Percentiles rank a stretch among this genome's conserved stretches.
Conservation (phyloP, 306 rosid species). For the Gastrolobium bilobum region DNA sequence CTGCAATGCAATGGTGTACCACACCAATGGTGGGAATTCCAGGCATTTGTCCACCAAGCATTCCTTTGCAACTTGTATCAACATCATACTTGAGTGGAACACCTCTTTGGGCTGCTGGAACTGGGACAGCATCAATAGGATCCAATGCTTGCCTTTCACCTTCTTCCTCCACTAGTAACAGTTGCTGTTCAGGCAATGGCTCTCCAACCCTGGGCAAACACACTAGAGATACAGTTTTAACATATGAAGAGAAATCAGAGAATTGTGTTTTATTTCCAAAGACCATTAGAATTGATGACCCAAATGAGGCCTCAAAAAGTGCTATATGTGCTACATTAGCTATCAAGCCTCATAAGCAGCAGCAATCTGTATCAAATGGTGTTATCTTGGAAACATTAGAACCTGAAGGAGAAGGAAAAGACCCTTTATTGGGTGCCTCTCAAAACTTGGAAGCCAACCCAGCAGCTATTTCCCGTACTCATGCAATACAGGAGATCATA, state of each 20-base stretch:
- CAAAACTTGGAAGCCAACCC: slow-evolving; percentile 57
- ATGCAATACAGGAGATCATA: slow-evolving; percentile 46
- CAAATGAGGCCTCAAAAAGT: slow-evolving; percentile 58
- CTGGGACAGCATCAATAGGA: slow-evolving; percentile 51
- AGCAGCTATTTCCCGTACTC: slow-evolving; percentile 49
- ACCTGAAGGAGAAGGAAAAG: slow-evolving; percentile 53
- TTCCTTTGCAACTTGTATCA: slow-evolving; percentile 63
- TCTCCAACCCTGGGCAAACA: slow-evolving; percentile 71
- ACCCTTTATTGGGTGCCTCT: slow-evolving; percentile 46
- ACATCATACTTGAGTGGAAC: slow-evolving; percentile 60
- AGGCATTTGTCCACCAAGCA: slow-evolving; percentile 54
- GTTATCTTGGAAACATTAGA: slow-evolving; percentile 19
- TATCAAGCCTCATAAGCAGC: slow-evolving; percentile 39
- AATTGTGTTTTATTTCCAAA: slow-evolving; percentile 58
- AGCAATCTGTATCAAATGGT: slow-evolving; percentile 35
- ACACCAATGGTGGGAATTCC: slow-evolving; percentile 63
- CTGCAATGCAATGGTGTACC: slow-evolving; percentile 59
- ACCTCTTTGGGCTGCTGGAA: slow-evolving; percentile 52
- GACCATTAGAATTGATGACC: slow-evolving; percentile 57
- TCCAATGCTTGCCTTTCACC: slow-evolving; percentile 60
- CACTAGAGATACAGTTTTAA: slow-evolving; percentile 52
- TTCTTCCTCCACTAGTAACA: slow-evolving; percentile 55
- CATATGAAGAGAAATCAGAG: slow-evolving; percentile 59
- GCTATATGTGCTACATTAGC: slow-evolving; percentile 55
- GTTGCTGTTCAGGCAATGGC: slow-evolving; percentile 57